Base-by-base conservation (phyloP, 2,329 filamentous ascomycete species). In the Ophidiomyces ophidiicola region DNA sequence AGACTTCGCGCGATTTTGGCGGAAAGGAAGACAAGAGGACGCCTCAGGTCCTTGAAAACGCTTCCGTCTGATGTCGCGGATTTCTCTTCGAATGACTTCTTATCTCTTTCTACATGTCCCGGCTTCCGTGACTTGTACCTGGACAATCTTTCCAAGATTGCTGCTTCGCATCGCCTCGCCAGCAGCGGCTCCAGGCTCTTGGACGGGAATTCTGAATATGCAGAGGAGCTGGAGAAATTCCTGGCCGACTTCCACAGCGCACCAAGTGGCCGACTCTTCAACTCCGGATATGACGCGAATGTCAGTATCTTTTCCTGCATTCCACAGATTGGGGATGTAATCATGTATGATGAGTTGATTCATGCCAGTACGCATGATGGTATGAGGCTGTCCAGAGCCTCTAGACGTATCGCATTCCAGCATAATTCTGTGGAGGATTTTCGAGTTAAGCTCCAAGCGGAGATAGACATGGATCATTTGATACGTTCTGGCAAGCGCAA, bases 311-410 rank as follows among this genome's bases (percentile, higher is more conserved):
- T 80, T n/a, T 61, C 68, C 1, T 73, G 69, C 39, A 62, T 77
- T 1, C 74, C 77, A 1, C 75, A 76, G 45, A 62, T 60, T 0
- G 73, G 69, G 0, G 78, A 82, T 53, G 50, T 70, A 1, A 67
- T 90, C 15, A 54, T 90, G 0, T 80, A 82, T 48, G 83, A 88
- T 50, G 80, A 80, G 53, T 64, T 80, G 21, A 76, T 88, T 10
- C 83, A 88, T 49, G 83, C 83, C 0, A 86, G 80, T 48, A 74
- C 78, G 1, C 82, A 85, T 43, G 82, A 87, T 53, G 83, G 82
- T 0, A 83, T 87, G 78, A 67, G 69, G 12, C 50, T 78, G 14
- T 77, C 75, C 5, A 68, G 78, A 1, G 77, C 75, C 0, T 58
- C 50, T 0, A 56, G 50, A 24, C 65, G 48, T 53, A 37, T 66